phyloP scores from a whole-genome alignment of 2,329 filamentous ascomycete species.

The Ophiostoma angusticollis region DNA sequence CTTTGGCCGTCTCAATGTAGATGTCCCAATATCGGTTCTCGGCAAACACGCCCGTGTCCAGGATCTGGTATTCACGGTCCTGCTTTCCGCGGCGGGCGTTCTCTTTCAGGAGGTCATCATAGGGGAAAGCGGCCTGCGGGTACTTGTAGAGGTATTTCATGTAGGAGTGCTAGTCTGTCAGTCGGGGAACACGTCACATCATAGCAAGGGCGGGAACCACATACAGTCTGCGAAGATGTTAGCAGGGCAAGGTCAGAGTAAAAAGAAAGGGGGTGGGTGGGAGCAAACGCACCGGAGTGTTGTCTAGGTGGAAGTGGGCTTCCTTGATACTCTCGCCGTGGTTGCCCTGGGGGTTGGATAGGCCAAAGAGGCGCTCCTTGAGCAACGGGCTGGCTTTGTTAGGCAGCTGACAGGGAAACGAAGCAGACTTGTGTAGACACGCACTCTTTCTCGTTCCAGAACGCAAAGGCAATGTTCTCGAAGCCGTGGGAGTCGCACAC shows the following conservation, averaged over 20 bases:
- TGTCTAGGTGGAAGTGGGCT: conserved; percentile 91
- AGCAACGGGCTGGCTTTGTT: conserved; percentile 59
- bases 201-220: conserved; percentile 11
- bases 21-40: conserved; percentile 95
- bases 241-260: conserved; percentile 6
- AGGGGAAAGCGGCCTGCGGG: conserved; percentile 82
- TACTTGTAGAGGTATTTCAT: conserved; percentile 99
- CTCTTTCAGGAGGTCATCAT: conserved; percentile 73
- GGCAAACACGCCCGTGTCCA: conserved; percentile 79
- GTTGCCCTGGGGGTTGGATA: conserved; percentile 93
- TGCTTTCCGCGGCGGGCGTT: conserved; percentile 64
- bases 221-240: conserved; percentile 31
- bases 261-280: conserved; percentile 4
- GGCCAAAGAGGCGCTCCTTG: conserved; percentile 87
- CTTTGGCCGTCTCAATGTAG: conserved; percentile 91
- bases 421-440: not conserved
- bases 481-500: conserved; percentile 82
- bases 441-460: conserved; percentile 98
- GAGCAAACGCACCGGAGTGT: conserved; percentile 57
- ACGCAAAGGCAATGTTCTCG: conserved; percentile 88
- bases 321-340: conserved; percentile 97
- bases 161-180: conserved; percentile 63
- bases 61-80: conserved; percentile 82
- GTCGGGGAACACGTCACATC: not conserved
- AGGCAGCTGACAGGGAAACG: conserved; percentile 22